These are phyloP conservation scores for Pichia sp. DNA, from an alignment of 1,139 yeast species.

Conservation along the genomic window DNA sequence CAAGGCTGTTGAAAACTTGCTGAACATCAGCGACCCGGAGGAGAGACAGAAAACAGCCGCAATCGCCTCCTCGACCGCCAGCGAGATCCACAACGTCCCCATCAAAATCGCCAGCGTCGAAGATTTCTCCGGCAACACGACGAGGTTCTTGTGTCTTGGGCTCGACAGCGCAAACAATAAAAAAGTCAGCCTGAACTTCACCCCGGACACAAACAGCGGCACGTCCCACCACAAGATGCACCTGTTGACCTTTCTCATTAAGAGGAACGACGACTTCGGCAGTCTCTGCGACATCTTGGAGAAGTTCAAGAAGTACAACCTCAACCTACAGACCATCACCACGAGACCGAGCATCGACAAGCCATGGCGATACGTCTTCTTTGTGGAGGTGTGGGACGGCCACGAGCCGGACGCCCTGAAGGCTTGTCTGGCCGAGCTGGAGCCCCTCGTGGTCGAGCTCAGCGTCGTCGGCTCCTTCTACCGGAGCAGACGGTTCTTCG, in stretches of 20 bases:
- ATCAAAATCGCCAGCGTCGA: constrained; percentile 56
- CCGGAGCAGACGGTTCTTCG: constrained; percentile 26
- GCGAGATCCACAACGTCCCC: constrained; percentile 57
- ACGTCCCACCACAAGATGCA: constrained; percentile 35
- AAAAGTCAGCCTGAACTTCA: not conserved
- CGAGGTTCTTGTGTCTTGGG: constrained; percentile 73
- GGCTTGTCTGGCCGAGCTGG: constrained; percentile 22
- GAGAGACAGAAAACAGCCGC: constrained; percentile 41
- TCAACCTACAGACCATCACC: constrained; percentile 67
- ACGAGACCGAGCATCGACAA: constrained; percentile 63
- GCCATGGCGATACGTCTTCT: constrained; percentile 84
- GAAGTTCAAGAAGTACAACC: constrained; percentile 50
- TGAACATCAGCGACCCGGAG: constrained; percentile 32
- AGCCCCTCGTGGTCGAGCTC: constrained; percentile 22
- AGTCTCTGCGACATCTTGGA: constrained; percentile 65
- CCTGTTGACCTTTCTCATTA: constrained; percentile 59
- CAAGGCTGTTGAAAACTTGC: constrained; percentile 69
- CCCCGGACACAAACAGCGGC: not conserved
- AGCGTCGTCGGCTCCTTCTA: constrained; percentile 30
- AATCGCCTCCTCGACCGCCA: constrained; percentile 60
- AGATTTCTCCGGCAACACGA: constrained; percentile 70
- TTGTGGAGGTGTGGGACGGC: constrained; percentile 55
- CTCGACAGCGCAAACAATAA: constrained; percentile 11
- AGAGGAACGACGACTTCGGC: constrained; percentile 65
- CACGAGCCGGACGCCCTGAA: constrained; percentile 1